Conservation (phyloP, 495 filamentous ascomycete genomes). For the Hypoxylon lienhwacheense region DNA sequence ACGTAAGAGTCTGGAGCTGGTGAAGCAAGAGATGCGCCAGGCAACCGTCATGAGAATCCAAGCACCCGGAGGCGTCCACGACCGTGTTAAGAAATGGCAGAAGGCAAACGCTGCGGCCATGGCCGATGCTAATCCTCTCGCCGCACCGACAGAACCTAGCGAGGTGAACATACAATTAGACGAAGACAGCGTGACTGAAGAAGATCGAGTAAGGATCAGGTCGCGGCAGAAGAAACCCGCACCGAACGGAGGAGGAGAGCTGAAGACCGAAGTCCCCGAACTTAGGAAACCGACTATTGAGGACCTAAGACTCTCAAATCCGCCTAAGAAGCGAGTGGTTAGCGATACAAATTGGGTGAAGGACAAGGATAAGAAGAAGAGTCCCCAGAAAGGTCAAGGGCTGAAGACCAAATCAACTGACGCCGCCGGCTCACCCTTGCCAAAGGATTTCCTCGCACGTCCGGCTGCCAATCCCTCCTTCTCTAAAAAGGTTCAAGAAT, state of each 20-base stretch:
- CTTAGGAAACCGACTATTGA: constrained; percentile 31
- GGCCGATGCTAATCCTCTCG: constrained; percentile 44
- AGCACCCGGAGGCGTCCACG: constrained; percentile 58
- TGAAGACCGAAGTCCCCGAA: constrained; percentile 14
- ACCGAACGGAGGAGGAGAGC: constrained; percentile 20
- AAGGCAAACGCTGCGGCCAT: constrained; percentile 63
- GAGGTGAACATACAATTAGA: constrained; percentile 48
- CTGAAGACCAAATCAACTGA: constrained; percentile 45
- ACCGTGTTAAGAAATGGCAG: constrained; percentile 77
- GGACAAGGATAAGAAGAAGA: constrained; percentile 54
- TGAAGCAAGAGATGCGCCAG: constrained; percentile 55
- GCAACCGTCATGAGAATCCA: constrained; percentile 50
- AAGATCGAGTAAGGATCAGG: constrained; percentile 53
- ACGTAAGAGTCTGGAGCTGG: constrained; percentile 49
- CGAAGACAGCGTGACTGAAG: constrained; percentile 52
- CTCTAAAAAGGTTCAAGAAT: constrained; percentile 55
- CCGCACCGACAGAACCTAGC: constrained; percentile 47
- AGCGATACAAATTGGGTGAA: constrained; percentile 80
- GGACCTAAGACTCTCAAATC: constrained; percentile 32
- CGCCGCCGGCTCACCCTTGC: constrained; percentile 44
- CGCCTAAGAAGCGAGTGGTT: constrained; percentile 74
- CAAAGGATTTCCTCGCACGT: constrained; percentile 55
- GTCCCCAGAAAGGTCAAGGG: constrained; percentile 41
- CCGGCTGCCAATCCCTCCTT: constrained; percentile 53
- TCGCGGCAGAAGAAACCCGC: constrained; percentile 45